phyloP scores from a whole-genome alignment of 441 rosid genomes.

The Erodium texanum region DNA sequence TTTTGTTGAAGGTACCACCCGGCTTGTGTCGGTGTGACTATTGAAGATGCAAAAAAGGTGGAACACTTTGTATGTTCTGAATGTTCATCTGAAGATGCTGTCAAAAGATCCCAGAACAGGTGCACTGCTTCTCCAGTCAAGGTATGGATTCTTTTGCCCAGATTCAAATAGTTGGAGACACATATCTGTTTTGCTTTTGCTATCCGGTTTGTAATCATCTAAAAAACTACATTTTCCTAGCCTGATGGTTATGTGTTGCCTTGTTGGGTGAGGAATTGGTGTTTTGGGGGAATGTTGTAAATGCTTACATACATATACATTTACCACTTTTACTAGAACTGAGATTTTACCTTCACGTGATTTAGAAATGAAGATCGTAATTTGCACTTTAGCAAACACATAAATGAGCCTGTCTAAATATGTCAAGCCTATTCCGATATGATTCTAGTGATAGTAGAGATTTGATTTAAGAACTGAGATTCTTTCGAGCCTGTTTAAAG shows the following conservation, averaged over 20 bases:
- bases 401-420: neutral
- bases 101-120: slow-evolving; percentile 39
- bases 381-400: neutral
- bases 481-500: neutral
- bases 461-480: neutral
- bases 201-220: neutral
- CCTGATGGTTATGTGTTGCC: neutral
- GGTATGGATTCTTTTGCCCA: slow-evolving; percentile 24
- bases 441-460: neutral
- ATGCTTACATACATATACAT: neutral
- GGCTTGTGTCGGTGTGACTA: slow-evolving; percentile 52
- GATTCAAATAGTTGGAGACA: slow-evolving; percentile 8
- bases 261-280: neutral
- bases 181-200: neutral
- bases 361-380: neutral
- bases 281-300: neutral
- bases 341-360: neutral
- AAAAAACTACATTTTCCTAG: neutral
- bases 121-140: slow-evolving; percentile 32
- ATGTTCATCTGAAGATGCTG: slow-evolving; percentile 39
- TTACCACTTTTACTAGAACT: neutral
- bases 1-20: slow-evolving; percentile 47
- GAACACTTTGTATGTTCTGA: slow-evolving; percentile 48
- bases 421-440: neutral
- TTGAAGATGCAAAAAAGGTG: slow-evolving; percentile 50